A percentile compares a stretch with the other conserved stretches of the same genome.
Conservation (phyloP, 371 early-diverging fungal genomes). For the Actinomortierella ambigua region DNA sequence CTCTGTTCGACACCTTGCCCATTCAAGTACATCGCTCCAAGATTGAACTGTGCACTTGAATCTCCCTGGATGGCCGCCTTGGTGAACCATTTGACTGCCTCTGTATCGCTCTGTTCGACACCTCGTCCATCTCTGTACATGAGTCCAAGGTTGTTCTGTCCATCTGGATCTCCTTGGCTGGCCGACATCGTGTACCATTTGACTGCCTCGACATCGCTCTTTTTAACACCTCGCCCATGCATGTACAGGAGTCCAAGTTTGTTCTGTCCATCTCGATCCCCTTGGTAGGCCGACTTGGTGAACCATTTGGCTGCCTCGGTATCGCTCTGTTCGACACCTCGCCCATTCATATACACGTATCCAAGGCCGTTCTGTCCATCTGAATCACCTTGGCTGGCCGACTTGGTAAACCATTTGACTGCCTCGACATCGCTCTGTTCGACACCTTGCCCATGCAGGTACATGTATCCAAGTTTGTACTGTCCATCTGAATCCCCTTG, state of each 20-base stretch:
- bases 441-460: constrained; percentile 78
- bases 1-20: no score
- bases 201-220: constrained; percentile 66
- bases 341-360: constrained; percentile 81
- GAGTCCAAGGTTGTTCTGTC: constrained; percentile 76
- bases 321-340: constrained; percentile 74
- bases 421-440: constrained; percentile 65
- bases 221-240: constrained; percentile 77
- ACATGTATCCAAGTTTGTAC: constrained; percentile 80
- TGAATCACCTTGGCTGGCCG: constrained; percentile 79
- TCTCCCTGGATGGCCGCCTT: constrained; percentile 68
- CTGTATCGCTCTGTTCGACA: no score
- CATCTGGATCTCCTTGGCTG: constrained; percentile 78
- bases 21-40: no score
- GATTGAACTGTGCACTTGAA: constrained; percentile 42
- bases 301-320: constrained; percentile 75
- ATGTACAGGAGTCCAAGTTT: constrained; percentile 86
- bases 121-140: no score
- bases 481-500: constrained; percentile 84
- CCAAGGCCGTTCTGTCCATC: constrained; percentile 70
- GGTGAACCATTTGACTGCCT: constrained; percentile 58
- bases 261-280: constrained; percentile 76
- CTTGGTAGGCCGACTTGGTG: constrained; percentile 61
- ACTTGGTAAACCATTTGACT: constrained; percentile 75
- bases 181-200: constrained; percentile 76